Percentiles rank a stretch among this genome's conserved stretches.
Conservation (phyloP, 2,329 filamentous ascomycete genomes). For the Paecilomyces sp. region DNA sequence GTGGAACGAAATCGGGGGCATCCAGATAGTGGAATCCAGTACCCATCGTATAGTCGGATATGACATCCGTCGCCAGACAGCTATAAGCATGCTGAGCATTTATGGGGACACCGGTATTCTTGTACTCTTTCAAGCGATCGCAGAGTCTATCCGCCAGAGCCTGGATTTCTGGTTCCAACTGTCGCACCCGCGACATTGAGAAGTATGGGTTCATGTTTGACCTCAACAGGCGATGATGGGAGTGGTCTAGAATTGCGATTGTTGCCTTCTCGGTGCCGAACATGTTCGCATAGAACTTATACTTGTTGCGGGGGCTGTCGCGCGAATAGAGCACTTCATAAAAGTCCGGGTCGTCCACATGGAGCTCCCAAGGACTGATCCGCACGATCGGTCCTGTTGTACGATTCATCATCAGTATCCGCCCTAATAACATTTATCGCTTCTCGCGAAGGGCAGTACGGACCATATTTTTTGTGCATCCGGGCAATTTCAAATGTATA, state of each 20-base stretch:
- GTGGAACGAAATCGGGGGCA: constrained; percentile 20
- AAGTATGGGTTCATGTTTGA: constrained; percentile 30
- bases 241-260: constrained; percentile 23
- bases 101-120: constrained; percentile 8
- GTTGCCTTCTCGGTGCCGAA: constrained; percentile 22
- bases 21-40: constrained; percentile 23
- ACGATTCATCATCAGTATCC: neutral
- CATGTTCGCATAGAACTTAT: constrained; percentile 17
- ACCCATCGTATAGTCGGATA: constrained; percentile 37
- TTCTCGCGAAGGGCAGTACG: neutral
- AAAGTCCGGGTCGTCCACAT: constrained; percentile 21
- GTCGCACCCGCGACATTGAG: constrained; percentile 19
- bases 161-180: constrained; percentile 15
- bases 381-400: constrained; percentile 24
- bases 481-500: constrained; percentile 16
- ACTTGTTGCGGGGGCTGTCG: constrained; percentile 23
- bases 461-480: constrained; percentile 21
- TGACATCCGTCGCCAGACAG: constrained; percentile 39
- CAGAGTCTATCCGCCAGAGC: constrained; percentile 17
- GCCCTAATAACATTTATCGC: neutral
- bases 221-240: constrained; percentile 23
- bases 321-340: constrained; percentile 24
- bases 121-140: constrained; percentile 13
- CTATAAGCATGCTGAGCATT: constrained; percentile 25
- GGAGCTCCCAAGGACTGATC: constrained; percentile 25